Evolutionary conservation across 495 filamentous ascomycete genomes (phyloP), one percentile per base, ranked within the genome.

Genomic region (Podospora fimiseda): DNA sequence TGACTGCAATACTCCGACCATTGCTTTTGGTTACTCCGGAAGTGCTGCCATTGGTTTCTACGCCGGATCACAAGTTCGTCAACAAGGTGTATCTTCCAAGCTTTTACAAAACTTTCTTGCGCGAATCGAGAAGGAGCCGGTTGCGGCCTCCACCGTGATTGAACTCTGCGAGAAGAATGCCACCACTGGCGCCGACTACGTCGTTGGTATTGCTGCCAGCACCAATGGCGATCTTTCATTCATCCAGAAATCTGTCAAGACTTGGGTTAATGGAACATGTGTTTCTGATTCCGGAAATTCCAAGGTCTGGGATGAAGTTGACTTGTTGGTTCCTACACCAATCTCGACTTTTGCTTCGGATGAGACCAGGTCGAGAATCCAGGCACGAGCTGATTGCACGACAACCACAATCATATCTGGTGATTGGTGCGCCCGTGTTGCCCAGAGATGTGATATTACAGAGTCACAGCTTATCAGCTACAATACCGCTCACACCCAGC

Each of bases 351-450:
- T n/a, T n/a, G n/a, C n/a, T n/a, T n/a, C n/a, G n/a, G n/a, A n/a
- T n/a, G n/a, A n/a, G n/a, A n/a, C 27, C 27, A 33, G 27, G 27
- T 11, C 6, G 27, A 33, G 27, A 33, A 33, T 33, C 27, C 27
- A 33, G 27, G 27, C 27, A 33, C 27, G 27, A 19, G 8, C 41
- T 9, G 7, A 43, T 9, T 43, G 41, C 41, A 16, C 15, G 16
- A 43, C 41, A 9, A 43, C 20, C 15, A 16, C 16, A 15, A 20
- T 43, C 20, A 19, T 20, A 9, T 43, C 41, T 11, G 67, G 66
- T 21, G 73, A 76, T 23, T 50, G 44, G 23, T 76, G 73, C 39
- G 54, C 9, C 15, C 43, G 60, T 0, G 56, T 76, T 18, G 72
- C 67, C 0, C 43, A 52, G 1, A 58, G 62, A 38, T 76, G 75